These are phyloP conservation scores for Rauvolfia tetraphylla DNA, from an alignment of 257 asterid species.

Conservation along the genomic window DNA sequence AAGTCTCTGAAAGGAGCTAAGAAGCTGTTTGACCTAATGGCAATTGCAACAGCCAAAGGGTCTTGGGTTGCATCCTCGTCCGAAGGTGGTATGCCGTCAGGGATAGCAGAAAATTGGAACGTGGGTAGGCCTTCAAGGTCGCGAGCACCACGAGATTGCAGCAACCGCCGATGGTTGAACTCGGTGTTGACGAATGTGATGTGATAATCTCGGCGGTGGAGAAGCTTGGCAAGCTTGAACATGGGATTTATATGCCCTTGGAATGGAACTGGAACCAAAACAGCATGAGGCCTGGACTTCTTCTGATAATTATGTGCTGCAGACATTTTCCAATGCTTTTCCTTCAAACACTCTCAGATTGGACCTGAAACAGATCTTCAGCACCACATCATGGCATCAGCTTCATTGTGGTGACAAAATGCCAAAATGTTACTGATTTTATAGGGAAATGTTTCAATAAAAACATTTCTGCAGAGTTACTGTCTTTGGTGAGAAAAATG, in stretches of 20 bases:
- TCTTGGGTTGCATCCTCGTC: neutral
- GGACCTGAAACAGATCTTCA: neutral
- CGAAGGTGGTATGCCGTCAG: neutral
- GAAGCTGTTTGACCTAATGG: neutral
- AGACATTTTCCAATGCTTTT: neutral
- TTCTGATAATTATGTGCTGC: neutral
- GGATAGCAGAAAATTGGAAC: conserved; percentile 2
- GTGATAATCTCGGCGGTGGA: neutral
- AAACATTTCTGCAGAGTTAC: too few relatives aligned
- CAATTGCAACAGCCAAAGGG: neutral
- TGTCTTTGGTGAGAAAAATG: too few relatives aligned
- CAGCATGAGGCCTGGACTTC: conserved; percentile 5
- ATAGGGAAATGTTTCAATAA: neutral
- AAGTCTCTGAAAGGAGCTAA: neutral
- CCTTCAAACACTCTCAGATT: neutral
- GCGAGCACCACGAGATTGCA: neutral
- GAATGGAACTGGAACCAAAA: conserved; percentile 3
- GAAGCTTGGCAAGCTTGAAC: conserved; percentile 12
- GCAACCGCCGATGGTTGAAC: conserved; percentile 4
- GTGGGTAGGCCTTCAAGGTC: conserved; percentile 4
- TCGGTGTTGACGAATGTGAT: conserved; percentile 5
- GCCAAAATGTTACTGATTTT: neutral
- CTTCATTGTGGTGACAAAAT: too few relatives aligned
- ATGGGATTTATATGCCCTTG: conserved; percentile 15
- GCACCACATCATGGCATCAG: neutral